Evolutionary conservation across 139 green algal species (phyloP).

Genomic region (Auxenochlorella pyrenoidosa): DNA sequence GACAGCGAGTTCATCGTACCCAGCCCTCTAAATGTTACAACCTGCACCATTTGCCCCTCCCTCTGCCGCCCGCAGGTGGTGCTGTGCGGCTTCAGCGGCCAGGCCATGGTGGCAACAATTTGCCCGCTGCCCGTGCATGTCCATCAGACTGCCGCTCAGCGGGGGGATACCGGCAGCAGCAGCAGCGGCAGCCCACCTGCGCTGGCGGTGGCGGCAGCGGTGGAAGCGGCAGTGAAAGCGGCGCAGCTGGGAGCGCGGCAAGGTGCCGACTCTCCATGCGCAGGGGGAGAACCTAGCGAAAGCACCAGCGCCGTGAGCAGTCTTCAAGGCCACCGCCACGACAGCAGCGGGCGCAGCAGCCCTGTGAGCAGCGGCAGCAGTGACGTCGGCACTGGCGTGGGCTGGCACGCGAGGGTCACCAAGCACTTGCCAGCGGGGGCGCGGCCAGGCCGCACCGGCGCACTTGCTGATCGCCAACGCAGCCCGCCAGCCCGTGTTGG

Average conservation of each 20-base stretch:
- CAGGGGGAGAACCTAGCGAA: background rate
- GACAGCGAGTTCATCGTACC: no score
- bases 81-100: background rate
- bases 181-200: background rate
- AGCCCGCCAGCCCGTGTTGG: no score
- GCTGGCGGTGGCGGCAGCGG: background rate
- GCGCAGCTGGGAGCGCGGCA: background rate
- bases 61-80: background rate
- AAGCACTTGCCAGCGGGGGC: background rate
- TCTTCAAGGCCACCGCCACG: no score
- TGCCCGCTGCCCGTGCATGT: background rate
- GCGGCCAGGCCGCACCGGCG: no score
- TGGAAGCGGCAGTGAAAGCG: background rate
- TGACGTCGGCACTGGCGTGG: no score
- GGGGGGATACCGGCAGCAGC: background rate
- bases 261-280: background rate
- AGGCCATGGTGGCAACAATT: background rate
- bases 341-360: no score
- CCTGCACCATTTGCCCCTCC: no score
- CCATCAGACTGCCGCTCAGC: background rate
- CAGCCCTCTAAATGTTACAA: no score
- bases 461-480: no score
- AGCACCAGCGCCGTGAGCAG: background rate
- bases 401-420: background rate
- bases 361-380: no score